Evolutionary conservation across 2,329 filamentous ascomycete species (phyloP).

Genomic region (Cordyceps farinosa): DNA sequence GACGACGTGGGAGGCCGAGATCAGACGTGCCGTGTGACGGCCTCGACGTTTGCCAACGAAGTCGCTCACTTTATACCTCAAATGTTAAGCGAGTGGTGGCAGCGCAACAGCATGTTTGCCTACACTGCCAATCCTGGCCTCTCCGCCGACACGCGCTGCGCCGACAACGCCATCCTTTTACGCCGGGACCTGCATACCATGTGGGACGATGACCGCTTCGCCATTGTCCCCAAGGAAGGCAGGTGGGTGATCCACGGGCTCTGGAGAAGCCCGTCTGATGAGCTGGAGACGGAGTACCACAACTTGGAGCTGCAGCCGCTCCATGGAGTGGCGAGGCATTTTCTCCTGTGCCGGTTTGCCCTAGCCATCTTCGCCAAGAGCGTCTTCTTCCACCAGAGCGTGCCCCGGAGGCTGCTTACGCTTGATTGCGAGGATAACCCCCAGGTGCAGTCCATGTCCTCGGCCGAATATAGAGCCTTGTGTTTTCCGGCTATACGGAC

Average conservation of each 20-base stretch:
- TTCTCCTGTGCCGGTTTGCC: slow-evolving; percentile 16
- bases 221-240: slow-evolving; percentile 13
- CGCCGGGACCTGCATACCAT: slow-evolving; percentile 14
- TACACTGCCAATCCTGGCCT: slow-evolving; percentile 15
- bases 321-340: slow-evolving; percentile 10
- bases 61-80: slow-evolving; percentile 17
- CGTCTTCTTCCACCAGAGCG: slow-evolving; percentile 11
- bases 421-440: neutral
- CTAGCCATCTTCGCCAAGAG: slow-evolving; percentile 19
- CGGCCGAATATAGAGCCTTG: neutral
- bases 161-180: slow-evolving; percentile 16
- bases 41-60: slow-evolving; percentile 14
- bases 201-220: slow-evolving; percentile 17
- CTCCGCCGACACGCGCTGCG: slow-evolving; percentile 7
- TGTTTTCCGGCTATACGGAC: neutral
- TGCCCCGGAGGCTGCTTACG: slow-evolving; percentile 11
- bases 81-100: slow-evolving; percentile 17
- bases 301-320: slow-evolving; percentile 17
- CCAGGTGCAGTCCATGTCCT: neutral
- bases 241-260: slow-evolving; percentile 3
- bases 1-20: slow-evolving; percentile 16
- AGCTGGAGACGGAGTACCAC: slow-evolving; percentile 17
- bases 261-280: slow-evolving; percentile 13
- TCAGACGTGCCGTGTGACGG: slow-evolving; percentile 13
- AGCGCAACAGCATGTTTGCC: slow-evolving; percentile 18